Conservation (phyloP, 306 rosid genomes). For the Vicia villosa region DNA sequence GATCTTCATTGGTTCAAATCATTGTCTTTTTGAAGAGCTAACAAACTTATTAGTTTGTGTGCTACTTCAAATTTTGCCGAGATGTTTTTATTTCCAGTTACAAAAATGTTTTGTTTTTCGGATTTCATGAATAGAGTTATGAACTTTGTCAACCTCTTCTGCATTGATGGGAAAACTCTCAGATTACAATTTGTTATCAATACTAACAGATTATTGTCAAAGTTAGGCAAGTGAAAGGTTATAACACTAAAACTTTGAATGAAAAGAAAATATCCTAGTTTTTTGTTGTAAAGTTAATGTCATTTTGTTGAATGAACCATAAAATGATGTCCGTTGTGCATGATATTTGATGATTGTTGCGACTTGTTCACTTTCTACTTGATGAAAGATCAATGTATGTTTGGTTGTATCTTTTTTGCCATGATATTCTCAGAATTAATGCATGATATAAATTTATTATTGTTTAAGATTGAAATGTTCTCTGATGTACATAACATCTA, state of each 20-base stretch:
- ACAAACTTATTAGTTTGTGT: background rate
- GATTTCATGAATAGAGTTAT: background rate
- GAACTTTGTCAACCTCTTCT: background rate
- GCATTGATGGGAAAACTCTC: background rate
- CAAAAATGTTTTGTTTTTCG: background rate
- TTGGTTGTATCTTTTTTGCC: background rate
- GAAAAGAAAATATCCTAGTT: background rate
- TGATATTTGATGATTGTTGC: constrained; percentile 7
- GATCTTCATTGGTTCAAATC: background rate
- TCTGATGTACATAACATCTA: background rate
- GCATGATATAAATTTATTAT: background rate
- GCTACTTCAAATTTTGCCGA: background rate
- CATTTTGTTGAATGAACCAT: background rate
- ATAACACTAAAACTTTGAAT: background rate
- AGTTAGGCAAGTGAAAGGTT: background rate
- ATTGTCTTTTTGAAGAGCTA: background rate
- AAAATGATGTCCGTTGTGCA: background rate
- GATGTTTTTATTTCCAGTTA: background rate
- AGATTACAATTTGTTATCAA: background rate
- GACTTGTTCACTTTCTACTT: background rate
- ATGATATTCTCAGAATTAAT: background rate
- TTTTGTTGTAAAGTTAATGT: constrained; percentile 9
- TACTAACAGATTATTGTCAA: background rate
- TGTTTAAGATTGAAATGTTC: constrained; percentile 16
- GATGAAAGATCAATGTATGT: constrained; percentile 2